These are phyloP conservation scores for Clonostachys chloroleuca DNA, from an alignment of 2,329 filamentous ascomycete species.

Conservation along the genomic window DNA sequence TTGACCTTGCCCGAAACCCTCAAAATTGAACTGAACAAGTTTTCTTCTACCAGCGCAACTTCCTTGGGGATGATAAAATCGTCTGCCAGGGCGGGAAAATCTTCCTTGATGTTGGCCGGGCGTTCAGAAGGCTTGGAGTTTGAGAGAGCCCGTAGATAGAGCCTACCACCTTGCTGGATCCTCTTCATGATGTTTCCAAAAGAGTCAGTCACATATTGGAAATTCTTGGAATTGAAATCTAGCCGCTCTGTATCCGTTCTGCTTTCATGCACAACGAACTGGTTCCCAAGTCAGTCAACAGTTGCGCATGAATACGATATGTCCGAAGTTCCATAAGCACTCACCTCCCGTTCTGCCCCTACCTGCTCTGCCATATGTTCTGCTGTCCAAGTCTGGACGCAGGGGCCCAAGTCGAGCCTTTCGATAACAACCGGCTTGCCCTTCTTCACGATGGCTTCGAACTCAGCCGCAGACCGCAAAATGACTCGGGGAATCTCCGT, in stretches of 20 bases:
- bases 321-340: conserved; percentile 1
- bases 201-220: conserved; percentile 64
- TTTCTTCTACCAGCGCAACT: conserved; percentile 53
- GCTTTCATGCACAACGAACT: conserved; percentile 74
- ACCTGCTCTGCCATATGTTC: conserved; percentile 62
- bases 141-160: conserved; percentile 80
- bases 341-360: conserved; percentile 56
- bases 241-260: conserved; percentile 51
- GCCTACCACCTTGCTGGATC: conserved; percentile 41
- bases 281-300: not conserved
- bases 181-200: conserved; percentile 65
- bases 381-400: conserved; percentile 62
- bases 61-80: conserved; percentile 68
- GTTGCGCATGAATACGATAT: not conserved
- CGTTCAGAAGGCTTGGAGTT: conserved; percentile 60
- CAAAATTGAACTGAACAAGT: conserved; percentile 72
- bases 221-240: conserved; percentile 83
- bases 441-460: conserved; percentile 39
- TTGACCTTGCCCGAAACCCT: conserved; percentile 75
- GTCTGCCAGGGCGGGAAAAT: conserved; percentile 64
- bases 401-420: conserved; percentile 61
- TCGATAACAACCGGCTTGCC: conserved; percentile 59
- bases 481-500: conserved; percentile 43
- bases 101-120: conserved; percentile 64
- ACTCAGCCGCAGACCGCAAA: conserved; percentile 30